Percentiles rank a stretch among this genome's conserved stretches.
Evolutionary conservation across 495 filamentous ascomycete genomes (phyloP).

Genomic region (Podospora anserina): DNA sequence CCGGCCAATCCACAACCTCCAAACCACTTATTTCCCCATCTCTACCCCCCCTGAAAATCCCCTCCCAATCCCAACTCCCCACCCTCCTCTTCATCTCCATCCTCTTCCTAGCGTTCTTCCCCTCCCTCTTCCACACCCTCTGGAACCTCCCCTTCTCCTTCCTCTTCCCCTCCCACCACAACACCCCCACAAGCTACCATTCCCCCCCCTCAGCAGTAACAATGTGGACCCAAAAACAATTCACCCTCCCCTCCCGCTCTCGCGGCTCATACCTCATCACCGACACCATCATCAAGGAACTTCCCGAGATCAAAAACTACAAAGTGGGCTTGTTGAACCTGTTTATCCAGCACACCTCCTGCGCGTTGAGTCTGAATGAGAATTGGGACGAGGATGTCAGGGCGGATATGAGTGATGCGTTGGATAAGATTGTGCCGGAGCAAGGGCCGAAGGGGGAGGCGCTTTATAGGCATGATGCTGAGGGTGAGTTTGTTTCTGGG

Average conservation of each 20-base stretch:
- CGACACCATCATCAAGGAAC: slow-evolving; percentile 57
- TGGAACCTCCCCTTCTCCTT: slow-evolving; percentile 38
- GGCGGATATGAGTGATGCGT: slow-evolving; percentile 86
- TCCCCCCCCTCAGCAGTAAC: neutral
- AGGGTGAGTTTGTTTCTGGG: slow-evolving; percentile 64
- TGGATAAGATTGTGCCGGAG: slow-evolving; percentile 83
- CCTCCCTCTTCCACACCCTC: slow-evolving; percentile 50
- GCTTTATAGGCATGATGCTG: slow-evolving; percentile 83
- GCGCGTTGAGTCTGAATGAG: slow-evolving; percentile 85
- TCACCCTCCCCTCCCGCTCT: slow-evolving; percentile 67
- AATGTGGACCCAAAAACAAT: slow-evolving; percentile 65
- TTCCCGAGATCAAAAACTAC: slow-evolving; percentile 76
- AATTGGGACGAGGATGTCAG: slow-evolving; percentile 67
- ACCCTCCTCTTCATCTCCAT: slow-evolving; percentile 48
- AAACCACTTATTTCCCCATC: slow-evolving; percentile 6
- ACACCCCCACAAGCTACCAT: neutral
- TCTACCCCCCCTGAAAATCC: slow-evolving; percentile 7
- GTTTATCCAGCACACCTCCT: slow-evolving; percentile 88
- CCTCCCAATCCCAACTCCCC: neutral
- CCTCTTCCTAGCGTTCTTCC: slow-evolving; percentile 56
- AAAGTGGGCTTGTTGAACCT: slow-evolving; percentile 83
- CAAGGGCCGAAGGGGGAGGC: slow-evolving; percentile 60
- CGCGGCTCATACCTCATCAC: slow-evolving; percentile 92
- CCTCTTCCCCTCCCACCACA: slow-evolving; percentile 12
- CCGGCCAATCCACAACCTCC: neutral